Evolutionary conservation across 306 rosid genomes (phyloP), one percentile per base, ranked within the genome.

Genomic region (Styphnolobium japonicum): DNA sequence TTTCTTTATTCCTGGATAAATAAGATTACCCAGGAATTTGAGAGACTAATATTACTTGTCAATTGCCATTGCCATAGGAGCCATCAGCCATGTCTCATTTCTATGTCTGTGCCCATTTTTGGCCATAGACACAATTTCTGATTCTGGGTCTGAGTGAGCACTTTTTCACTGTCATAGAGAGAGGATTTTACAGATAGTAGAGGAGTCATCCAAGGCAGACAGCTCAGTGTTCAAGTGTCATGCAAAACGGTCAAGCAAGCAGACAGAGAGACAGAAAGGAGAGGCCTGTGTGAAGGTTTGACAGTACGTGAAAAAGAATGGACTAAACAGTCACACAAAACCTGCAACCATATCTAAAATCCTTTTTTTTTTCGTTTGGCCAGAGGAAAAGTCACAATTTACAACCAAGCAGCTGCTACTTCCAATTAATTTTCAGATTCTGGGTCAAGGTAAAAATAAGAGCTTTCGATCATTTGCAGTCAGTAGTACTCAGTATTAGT

Each of bases 381-480:
- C 55, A 57, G 10, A 33, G 51, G 10, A 46, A 68, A 71, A 69
- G 23, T 43, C 10, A 39, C 63, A 8, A 34, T 36, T 53, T 42
- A 60, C 63, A 22, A 56, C 66, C 67, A 69, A 37, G 60, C 4
- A 37, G 60, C 4, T 55, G 34, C 61, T 64, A 19, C 7, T 25
- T 51, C 45, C 15, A 36, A 6, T 76, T 62, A 58, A 71, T 43
- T 22, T 63, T 80, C 67, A 76, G 56, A 40, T 66, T 77, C 36
- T 53, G 6, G 52, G 65, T 66, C 75, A 45, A 55, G 68, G 56
- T 66, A 52, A 83, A 76, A 83, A 76, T 9, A 27, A 18, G 33
- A 70, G 76, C 68, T 81, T 84, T 84, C 69, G 34, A 68, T 68
- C 12, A 49, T 73, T 45, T 73, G 63, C 84, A 18, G 73, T 46